Percentiles rank a stretch among this genome's conserved stretches.
phyloP scores from a whole-genome alignment of 768 basidiomycete species.

The Boletus insuetus region DNA sequence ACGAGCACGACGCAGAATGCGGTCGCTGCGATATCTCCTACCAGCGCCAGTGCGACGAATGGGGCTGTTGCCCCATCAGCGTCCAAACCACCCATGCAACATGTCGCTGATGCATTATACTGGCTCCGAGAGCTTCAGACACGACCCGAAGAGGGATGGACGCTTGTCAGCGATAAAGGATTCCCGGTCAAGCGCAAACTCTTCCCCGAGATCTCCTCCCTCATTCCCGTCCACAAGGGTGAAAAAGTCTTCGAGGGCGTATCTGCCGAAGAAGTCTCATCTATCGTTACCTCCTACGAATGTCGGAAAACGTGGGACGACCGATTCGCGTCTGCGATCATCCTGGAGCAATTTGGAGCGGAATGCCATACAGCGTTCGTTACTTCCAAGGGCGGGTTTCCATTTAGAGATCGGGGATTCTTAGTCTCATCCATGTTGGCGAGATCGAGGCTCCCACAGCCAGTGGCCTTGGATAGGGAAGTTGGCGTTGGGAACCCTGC shows the following conservation, averaged over 20 bases:
- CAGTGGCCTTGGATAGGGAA: slow-evolving; percentile 39
- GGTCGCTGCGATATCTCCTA: slow-evolving; percentile 74
- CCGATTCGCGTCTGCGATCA: slow-evolving; percentile 64
- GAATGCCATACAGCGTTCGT: slow-evolving; percentile 70
- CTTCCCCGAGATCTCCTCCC: slow-evolving; percentile 72
- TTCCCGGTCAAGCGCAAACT: slow-evolving; percentile 72
- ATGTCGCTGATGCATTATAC: slow-evolving; percentile 76
- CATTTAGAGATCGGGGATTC: slow-evolving; percentile 88
- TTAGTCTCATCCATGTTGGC: slow-evolving; percentile 76
- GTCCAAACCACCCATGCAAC: slow-evolving; percentile 70
- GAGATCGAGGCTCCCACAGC: slow-evolving; percentile 43
- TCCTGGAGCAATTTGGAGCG: slow-evolving; percentile 77
- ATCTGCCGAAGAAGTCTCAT: slow-evolving; percentile 86
- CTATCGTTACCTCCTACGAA: slow-evolving; percentile 64
- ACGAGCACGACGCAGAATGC: slow-evolving; percentile 71
- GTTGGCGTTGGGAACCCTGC: slow-evolving; percentile 27
- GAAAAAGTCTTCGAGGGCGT: slow-evolving; percentile 92
- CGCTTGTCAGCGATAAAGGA: slow-evolving; percentile 71
- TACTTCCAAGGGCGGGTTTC: slow-evolving; percentile 76
- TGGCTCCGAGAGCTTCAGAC: slow-evolving; percentile 76
- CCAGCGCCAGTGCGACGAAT: slow-evolving; percentile 33
- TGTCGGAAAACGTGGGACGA: slow-evolving; percentile 87
- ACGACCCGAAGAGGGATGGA: slow-evolving; percentile 65
- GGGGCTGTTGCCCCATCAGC: slow-evolving; percentile 46
- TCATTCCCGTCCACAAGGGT: slow-evolving; percentile 82